These are phyloP conservation scores for Pseudoperonospora humuli DNA, from an alignment of 352 stramenopile species.

Conservation along the genomic window DNA sequence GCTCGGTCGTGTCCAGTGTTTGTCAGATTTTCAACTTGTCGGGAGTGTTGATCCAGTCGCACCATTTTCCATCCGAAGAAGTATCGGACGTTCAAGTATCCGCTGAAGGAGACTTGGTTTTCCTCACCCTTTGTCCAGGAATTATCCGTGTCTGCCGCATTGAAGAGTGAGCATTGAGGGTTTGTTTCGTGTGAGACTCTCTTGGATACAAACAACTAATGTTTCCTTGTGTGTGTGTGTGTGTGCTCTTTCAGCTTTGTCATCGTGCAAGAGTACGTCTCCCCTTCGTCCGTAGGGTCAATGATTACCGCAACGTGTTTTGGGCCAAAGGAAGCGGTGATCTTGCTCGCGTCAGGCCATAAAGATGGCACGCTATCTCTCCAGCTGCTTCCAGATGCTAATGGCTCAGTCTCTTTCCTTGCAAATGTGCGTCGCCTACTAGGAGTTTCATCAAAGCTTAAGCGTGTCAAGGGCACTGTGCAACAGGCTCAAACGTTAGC, in stretches of 20 bases:
- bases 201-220: too few relatives aligned
- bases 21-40: constrained; percentile 65
- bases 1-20: constrained; percentile 24
- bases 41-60: constrained; percentile 41
- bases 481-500: constrained; percentile 83
- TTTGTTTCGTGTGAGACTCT: too few relatives aligned
- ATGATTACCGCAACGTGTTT: constrained; percentile 56
- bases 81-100: constrained; percentile 49
- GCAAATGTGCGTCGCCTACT: constrained; percentile 63
- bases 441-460: constrained; percentile 73
- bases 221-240: too few relatives aligned
- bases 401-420: constrained; percentile 69
- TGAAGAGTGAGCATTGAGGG: constrained; percentile 54
- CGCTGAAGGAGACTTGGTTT: constrained; percentile 61
- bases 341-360: constrained; percentile 61
- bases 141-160: constrained; percentile 63
- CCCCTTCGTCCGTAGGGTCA: constrained; percentile 19
- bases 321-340: constrained; percentile 70
- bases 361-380: constrained; percentile 66
- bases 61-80: constrained; percentile 39
- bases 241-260: constrained; percentile 38
- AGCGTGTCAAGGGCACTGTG: constrained; percentile 83
- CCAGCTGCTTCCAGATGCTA: constrained; percentile 74
- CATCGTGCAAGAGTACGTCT: constrained; percentile 66
- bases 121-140: constrained; percentile 41